Percentiles rank a stretch among this genome's conserved stretches.
Conservation (phyloP, 257 asterid species). For the Gardenia jasminoides region DNA sequence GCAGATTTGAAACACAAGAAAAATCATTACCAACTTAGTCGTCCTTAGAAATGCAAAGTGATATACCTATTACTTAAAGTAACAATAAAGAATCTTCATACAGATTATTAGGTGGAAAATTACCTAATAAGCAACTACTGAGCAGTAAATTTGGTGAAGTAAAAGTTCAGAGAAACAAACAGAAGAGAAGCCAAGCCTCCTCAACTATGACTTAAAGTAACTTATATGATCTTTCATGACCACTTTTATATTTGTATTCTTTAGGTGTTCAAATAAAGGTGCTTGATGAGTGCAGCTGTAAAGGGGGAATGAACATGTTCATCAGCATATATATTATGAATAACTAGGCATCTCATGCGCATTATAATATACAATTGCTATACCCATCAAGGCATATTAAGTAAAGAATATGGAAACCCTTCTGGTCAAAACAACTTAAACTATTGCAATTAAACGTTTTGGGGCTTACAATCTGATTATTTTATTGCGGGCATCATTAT, state of each 20-base stretch:
- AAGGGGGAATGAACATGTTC: conserved; percentile 39
- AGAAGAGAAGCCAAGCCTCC: conserved; percentile 20
- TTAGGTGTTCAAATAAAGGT: conserved; percentile 17
- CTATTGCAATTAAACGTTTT: conserved; percentile 7
- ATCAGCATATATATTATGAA: conserved; percentile 20
- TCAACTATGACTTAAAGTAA: conserved; percentile 15
- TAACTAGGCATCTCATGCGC: conserved; percentile 34
- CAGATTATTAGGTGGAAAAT: conserved; percentile 1
- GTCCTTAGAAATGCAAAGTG: neutral
- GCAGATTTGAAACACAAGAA: conserved; percentile 24
- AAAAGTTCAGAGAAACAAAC: conserved; percentile 7
- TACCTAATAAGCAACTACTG: conserved; percentile 29
- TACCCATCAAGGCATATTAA: conserved; percentile 17
- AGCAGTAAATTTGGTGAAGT: conserved; percentile 12
- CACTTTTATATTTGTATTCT: conserved; percentile 9
- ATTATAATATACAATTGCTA: conserved; percentile 21
- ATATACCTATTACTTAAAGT: neutral
- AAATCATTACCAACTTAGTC: neutral
- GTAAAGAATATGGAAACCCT: conserved; percentile 24
- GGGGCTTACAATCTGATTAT: conserved; percentile 19
- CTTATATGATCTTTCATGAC: neutral
- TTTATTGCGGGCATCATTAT: conserved; percentile 17
- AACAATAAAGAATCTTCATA: neutral
- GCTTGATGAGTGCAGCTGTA: conserved; percentile 39
- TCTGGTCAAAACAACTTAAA: conserved; percentile 27